phyloP scores from a whole-genome alignment of 495 filamentous ascomycete genomes.

The Chaetomium fimeti region DNA sequence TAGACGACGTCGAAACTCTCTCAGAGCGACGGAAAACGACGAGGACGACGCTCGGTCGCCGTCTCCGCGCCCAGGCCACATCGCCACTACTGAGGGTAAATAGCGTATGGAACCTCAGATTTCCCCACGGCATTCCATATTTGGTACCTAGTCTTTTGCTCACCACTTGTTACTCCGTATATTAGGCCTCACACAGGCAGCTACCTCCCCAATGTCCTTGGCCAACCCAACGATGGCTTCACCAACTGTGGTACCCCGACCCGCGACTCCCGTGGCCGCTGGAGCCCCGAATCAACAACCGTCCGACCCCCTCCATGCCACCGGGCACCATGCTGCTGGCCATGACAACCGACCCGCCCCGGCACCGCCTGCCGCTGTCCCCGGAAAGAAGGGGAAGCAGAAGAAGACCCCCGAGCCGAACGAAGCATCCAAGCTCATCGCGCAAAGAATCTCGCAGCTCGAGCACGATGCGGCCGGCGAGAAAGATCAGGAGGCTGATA shows the following conservation, averaged over 20 bases:
- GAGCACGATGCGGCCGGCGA: conserved; percentile 90
- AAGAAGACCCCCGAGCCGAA: conserved; percentile 72
- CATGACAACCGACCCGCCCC: conserved; percentile 46
- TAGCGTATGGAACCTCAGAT: conserved; percentile 1
- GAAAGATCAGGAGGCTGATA: conserved; percentile 93
- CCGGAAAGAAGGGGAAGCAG: conserved; percentile 64
- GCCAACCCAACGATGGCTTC: conserved; percentile 33
- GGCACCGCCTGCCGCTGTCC: conserved; percentile 41
- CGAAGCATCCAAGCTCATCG: conserved; percentile 85
- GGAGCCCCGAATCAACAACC: conserved; percentile 28
- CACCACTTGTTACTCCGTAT: conserved; percentile 12
- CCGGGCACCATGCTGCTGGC: conserved; percentile 39
- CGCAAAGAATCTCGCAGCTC: conserved; percentile 91
- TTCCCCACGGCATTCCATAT: not conserved
- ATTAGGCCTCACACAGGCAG: conserved; percentile 5
- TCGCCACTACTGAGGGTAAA: not conserved
- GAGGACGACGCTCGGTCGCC: not conserved
- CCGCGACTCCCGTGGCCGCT: conserved; percentile 34
- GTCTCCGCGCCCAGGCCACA: not conserved
- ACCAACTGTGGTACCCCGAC: conserved; percentile 30
- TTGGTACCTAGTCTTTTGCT: conserved; percentile 4
- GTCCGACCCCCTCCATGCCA: conserved; percentile 30
- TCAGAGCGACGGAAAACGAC: not conserved
- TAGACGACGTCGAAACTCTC: not conserved
- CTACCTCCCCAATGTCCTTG: conserved; percentile 32